phyloP scores from a whole-genome alignment of 1,139 yeast genomes.

The Taphrina wiesneri region DNA sequence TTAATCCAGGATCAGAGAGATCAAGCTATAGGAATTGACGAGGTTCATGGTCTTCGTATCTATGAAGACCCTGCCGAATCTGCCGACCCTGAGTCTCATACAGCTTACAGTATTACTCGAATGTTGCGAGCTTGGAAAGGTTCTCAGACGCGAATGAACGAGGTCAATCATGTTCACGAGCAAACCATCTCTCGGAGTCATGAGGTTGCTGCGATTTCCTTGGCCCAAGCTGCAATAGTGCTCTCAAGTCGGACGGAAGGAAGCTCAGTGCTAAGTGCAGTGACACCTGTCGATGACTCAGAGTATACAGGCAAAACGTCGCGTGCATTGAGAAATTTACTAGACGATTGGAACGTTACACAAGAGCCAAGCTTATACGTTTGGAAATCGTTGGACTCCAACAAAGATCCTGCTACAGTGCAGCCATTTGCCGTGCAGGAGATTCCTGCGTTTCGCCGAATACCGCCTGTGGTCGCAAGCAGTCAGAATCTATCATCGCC shows the following conservation, averaged over 20 bases:
- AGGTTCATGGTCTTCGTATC: background rate
- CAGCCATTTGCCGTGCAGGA: background rate
- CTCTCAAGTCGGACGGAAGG: background rate
- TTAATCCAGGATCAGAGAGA: background rate
- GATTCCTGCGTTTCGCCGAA: background rate
- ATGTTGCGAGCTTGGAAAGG: constrained; percentile 3
- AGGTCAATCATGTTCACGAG: background rate
- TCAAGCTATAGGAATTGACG: background rate
- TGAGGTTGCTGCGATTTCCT: background rate
- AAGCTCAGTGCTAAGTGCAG: background rate
- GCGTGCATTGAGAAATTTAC: background rate
- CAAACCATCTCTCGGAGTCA: background rate
- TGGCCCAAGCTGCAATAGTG: background rate
- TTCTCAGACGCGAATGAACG: background rate
- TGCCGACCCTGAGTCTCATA: background rate
- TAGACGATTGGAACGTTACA: background rate
- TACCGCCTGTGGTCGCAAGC: constrained; percentile 7
- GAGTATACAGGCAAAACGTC: background rate
- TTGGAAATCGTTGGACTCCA: background rate
- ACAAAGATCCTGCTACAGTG: background rate
- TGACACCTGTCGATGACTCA: background rate
- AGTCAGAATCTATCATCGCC: background rate
- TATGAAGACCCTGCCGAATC: background rate
- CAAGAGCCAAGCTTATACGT: background rate
- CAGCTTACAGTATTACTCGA: background rate